Conservation (phyloP, 1,284 basidiomycete genomes). For the Melampsora medusae region DNA sequence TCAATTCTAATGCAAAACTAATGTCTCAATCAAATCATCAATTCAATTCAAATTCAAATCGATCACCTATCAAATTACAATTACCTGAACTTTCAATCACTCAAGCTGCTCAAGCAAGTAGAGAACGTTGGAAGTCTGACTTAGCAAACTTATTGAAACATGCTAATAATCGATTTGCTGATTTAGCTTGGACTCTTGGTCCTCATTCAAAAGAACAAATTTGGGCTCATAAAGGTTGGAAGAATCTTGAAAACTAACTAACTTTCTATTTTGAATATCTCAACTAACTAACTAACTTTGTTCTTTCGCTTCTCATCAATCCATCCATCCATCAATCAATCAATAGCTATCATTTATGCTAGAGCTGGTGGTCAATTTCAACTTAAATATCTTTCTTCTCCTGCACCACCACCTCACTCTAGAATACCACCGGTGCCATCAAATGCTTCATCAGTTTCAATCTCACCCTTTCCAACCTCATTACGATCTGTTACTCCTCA, state of each 20-base stretch:
- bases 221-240: slow-evolving; percentile 80
- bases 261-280: no score
- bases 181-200: slow-evolving; percentile 72
- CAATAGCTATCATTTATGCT: slow-evolving; percentile 40
- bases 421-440: slow-evolving; percentile 28
- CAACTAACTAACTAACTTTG: background rate
- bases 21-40: no score
- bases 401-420: slow-evolving; percentile 36
- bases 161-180: slow-evolving; percentile 81
- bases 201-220: slow-evolving; percentile 52
- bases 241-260: background rate
- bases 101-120: slow-evolving; percentile 24
- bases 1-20: no score
- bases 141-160: slow-evolving; percentile 71
- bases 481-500: slow-evolving; percentile 36
- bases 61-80: slow-evolving; percentile 15
- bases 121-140: slow-evolving; percentile 56
- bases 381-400: slow-evolving; percentile 41
- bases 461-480: slow-evolving; percentile 1
- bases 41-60: background rate
- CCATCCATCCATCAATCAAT: background rate
- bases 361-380: slow-evolving; percentile 42
- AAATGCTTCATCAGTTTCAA: slow-evolving; percentile 18
- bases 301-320: slow-evolving; percentile 11
- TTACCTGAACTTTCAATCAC: slow-evolving; percentile 9